These are phyloP conservation scores for Aspergillus cejpii DNA, from an alignment of 2,329 filamentous ascomycete species.

Conservation along the genomic window DNA sequence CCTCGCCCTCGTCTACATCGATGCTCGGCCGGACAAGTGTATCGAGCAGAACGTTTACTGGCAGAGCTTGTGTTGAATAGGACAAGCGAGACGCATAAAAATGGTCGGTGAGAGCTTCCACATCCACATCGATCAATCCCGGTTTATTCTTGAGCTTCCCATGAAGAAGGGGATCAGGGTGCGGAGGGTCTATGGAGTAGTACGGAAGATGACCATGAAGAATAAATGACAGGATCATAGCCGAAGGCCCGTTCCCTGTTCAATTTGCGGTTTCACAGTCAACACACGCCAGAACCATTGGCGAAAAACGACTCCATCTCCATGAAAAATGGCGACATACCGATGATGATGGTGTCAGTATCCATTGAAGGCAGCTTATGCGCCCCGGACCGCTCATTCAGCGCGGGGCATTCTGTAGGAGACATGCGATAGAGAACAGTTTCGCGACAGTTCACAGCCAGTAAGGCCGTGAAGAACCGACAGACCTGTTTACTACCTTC, in stretches of 20 bases:
- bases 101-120: constrained; percentile 49
- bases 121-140: constrained; percentile 45
- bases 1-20: constrained; percentile 49
- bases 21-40: constrained; percentile 54
- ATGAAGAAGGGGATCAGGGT: constrained; percentile 53
- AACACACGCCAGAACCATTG: constrained; percentile 9
- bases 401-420: constrained; percentile 28
- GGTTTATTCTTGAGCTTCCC: constrained; percentile 46
- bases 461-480: constrained; percentile 1
- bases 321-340: constrained; percentile 28
- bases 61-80: constrained; percentile 56
- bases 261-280: constrained; percentile 1
- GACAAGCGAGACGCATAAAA: constrained; percentile 52
- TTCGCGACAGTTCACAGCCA: constrained; percentile 5
- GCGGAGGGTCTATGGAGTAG: constrained; percentile 46
- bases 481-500: constrained; percentile 15
- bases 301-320: constrained; percentile 5
- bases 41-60: constrained; percentile 55
- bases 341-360: constrained; percentile 41
- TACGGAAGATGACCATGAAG: constrained; percentile 55
- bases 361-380: constrained; percentile 29
- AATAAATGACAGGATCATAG: constrained; percentile 57
- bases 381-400: constrained; percentile 21
- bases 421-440: constrained; percentile 18
- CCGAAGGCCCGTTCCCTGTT: constrained; percentile 55